Evolutionary conservation across 192 early-diverging fungal genomes (phyloP).

Genomic region (Paraglomus brasilianum): DNA sequence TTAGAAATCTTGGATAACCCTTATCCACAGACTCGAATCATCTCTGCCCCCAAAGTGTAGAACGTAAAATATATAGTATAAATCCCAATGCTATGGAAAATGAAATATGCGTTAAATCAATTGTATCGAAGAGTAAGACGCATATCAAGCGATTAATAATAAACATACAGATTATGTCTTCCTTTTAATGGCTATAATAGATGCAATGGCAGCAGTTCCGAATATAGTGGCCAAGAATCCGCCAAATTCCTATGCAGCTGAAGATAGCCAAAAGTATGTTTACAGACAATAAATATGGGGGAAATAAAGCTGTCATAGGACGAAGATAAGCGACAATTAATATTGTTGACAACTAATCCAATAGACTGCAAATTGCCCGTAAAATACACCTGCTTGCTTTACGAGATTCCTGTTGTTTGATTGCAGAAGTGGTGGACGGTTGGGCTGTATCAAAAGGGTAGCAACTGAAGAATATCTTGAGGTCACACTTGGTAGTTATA

Average conservation of each 20-base stretch:
- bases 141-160: not conserved
- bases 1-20: conserved; percentile 26
- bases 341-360: not conserved
- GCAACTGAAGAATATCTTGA: not conserved
- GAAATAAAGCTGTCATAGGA: not conserved
- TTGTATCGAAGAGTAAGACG: not conserved
- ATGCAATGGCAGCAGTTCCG: conserved; percentile 26
- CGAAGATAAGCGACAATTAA: not conserved
- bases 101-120: not conserved
- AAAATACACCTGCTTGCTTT: conserved; percentile 10
- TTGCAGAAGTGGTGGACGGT: not conserved
- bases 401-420: not conserved
- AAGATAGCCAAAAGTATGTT: conserved; percentile 20
- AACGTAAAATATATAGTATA: conserved; percentile 8
- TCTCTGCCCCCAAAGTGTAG: conserved; percentile 1
- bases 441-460: not conserved
- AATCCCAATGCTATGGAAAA: conserved; percentile 21
- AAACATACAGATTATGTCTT: not conserved
- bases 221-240: conserved; percentile 20
- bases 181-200: not conserved
- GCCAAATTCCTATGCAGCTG: conserved; percentile 23
- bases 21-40: conserved; percentile 10
- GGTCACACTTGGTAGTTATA: not conserved
- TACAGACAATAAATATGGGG: conserved; percentile 17
- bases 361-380: not conserved